These are phyloP conservation scores for Cyclotella baltica DNA, from an alignment of 108 stramenopile genomes.

Conservation along the genomic window DNA sequence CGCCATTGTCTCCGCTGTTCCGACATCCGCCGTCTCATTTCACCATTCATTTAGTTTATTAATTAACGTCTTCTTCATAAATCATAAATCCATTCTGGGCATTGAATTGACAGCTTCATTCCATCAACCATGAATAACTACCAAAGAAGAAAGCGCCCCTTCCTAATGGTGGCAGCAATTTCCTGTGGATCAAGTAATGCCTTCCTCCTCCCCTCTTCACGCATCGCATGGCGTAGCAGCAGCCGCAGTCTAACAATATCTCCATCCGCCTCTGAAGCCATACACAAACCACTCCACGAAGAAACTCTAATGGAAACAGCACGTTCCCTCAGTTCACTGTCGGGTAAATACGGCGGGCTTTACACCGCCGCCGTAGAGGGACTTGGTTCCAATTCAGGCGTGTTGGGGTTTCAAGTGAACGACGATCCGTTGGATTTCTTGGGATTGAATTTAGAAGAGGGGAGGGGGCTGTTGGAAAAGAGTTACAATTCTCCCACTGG, in stretches of 20 bases:
- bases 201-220: too few relatives aligned
- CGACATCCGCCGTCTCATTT: too few relatives aligned
- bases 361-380: not conserved
- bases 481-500: conserved; percentile 12
- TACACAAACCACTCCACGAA: conserved; percentile 9
- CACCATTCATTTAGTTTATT: too few relatives aligned
- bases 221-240: too few relatives aligned
- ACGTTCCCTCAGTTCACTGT: conserved; percentile 1
- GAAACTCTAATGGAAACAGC: not conserved
- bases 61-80: too few relatives aligned
- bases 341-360: conserved; percentile 21
- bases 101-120: too few relatives aligned
- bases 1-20: too few relatives aligned
- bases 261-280: not conserved
- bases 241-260: not conserved
- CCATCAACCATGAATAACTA: too few relatives aligned
- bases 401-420: conserved; percentile 22
- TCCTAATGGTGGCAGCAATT: too few relatives aligned
- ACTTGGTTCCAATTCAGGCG: not conserved
- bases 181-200: too few relatives aligned
- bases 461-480: conserved; percentile 37
- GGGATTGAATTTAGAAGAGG: conserved; percentile 13
- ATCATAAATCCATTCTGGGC: too few relatives aligned
- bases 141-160: too few relatives aligned
- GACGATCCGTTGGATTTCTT: not conserved